A percentile compares a stretch with the other conserved stretches of the same genome.
Conservation (phyloP, 257 asterid species). For the Fraxinus cuspidata region DNA sequence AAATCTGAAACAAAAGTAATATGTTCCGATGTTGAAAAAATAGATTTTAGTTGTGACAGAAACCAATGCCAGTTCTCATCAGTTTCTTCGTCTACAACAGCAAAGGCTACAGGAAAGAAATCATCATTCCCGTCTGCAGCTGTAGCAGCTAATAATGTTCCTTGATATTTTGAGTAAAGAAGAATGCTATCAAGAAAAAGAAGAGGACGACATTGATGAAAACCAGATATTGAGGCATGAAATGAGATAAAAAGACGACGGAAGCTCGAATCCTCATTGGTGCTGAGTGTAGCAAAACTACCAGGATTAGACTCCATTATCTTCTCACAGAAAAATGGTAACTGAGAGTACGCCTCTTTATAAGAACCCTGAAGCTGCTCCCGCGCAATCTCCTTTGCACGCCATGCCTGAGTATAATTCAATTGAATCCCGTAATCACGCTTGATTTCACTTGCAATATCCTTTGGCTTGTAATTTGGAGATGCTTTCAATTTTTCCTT, state of each 20-base stretch:
- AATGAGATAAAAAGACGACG: too few relatives aligned
- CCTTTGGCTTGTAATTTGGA: constrained; percentile 91
- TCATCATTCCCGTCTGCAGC: too few relatives aligned
- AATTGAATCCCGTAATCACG: constrained; percentile 96
- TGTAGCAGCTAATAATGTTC: too few relatives aligned
- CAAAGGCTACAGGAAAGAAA: too few relatives aligned
- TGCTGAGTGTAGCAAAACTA: not conserved
- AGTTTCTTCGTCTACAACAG: constrained; percentile 33
- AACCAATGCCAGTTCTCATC: constrained; percentile 95
- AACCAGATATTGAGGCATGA: constrained; percentile 38
- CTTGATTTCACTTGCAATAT: constrained; percentile 84
- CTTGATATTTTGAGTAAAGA: too few relatives aligned
- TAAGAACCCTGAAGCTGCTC: constrained; percentile 99
- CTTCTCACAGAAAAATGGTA: constrained; percentile 82
- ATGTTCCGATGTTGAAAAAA: constrained; percentile 66
- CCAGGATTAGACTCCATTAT: constrained; percentile 94
- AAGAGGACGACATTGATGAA: constrained; percentile 50
- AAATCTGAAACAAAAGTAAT: constrained; percentile 91
- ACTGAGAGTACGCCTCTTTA: constrained; percentile 83
- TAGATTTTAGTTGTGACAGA: constrained; percentile 75
- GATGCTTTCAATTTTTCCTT: constrained; percentile 85
- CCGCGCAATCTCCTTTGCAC: constrained; percentile 95
- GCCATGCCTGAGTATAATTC: constrained; percentile 98
- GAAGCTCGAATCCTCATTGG: too few relatives aligned
- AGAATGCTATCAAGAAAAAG: too few relatives aligned